Base-by-base conservation (phyloP, 345 rosid species). In the Pistacia vera region DNA sequence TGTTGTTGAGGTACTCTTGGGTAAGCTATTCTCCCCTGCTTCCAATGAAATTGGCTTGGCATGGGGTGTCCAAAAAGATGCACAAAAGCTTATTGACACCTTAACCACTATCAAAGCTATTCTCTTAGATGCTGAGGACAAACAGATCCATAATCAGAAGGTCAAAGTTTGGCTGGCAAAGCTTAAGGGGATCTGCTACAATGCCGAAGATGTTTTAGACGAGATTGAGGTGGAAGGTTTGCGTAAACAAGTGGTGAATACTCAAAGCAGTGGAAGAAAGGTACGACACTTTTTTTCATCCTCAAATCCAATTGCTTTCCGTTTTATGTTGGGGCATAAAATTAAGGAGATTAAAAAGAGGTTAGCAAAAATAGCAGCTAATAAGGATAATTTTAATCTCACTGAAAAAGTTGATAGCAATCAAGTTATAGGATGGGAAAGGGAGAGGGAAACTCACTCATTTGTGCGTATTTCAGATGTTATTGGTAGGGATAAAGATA, bases 121-220 rank as follows among this genome's bases (percentile, higher is more conserved):
- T 12, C 72, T 68, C 36, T 28, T 68, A 28, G 72, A 68, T 68
- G 72, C 60, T 5, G 72, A 49, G 60, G 59, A 68, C 18, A 33
- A 51, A 3, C 72, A 68, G 22, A n/a, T 2, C 6, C 38, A 22
- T 4, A 51, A 68, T 56, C 7, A 10, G 10, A n/a, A 49, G 11
- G 2, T 68, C 20, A 20, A 60, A 25, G 25, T 12, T 8, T 68
- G 71, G 83, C 77, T 81, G n/a, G 55, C 1, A 16, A 51, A 35
- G 44, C 77, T 81, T 11, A 55, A 69, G 61, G 17, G 63, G 20
- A 35, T 81, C 25, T 77, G 66, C 44, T 73, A 41, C n/a, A 78
- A 76, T 17, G 68, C 68, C 16, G 68, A 64, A 36, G 8, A 35
- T 64, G 68, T 64, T 4, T 10, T 64, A 6, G 67, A 64, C 17